Conservation (phyloP, 1,284 basidiomycete genomes). For the Fomitopsis pinicola region DNA sequence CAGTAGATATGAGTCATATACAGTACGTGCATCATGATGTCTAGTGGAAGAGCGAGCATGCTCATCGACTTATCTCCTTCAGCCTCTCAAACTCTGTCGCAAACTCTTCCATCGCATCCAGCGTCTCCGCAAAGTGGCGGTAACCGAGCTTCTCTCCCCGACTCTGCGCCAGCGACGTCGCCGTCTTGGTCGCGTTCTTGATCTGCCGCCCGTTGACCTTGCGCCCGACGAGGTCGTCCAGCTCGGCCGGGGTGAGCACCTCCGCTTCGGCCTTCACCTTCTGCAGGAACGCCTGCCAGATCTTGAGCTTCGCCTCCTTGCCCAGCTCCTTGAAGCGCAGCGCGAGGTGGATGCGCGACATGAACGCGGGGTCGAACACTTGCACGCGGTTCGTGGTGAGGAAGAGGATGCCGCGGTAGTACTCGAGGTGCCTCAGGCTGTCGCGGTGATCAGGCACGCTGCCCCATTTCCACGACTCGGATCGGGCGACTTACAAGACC, state of each 20-base stretch:
- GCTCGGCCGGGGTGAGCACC: conserved; percentile 29
- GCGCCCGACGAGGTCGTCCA: conserved; percentile 40
- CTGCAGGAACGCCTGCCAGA: conserved; percentile 53
- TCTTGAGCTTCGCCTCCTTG: conserved; percentile 42
- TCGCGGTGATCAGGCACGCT: not conserved
- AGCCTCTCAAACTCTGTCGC: conserved; percentile 38
- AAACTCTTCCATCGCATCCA: conserved; percentile 60
- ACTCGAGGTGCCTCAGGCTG: conserved; percentile 53
- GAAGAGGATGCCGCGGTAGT: conserved; percentile 64
- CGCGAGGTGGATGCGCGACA: conserved; percentile 62
- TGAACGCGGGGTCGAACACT: conserved; percentile 63
- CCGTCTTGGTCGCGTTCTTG: conserved; percentile 60
- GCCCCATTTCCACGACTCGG: not conserved
- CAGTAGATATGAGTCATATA: too few species aligned
- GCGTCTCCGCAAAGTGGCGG: conserved; percentile 48
- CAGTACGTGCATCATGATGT: too few species aligned
- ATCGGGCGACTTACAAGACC: conserved; percentile 35
- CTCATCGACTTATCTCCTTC: too few species aligned
- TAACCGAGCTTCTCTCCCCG: conserved; percentile 39
- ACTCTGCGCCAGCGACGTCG: conserved; percentile 50
- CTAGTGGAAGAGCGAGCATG: too few species aligned
- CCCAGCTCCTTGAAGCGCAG: conserved; percentile 54
- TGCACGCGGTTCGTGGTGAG: conserved; percentile 66
- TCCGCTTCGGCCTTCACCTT: conserved; percentile 24
- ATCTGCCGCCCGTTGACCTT: conserved; percentile 59